Base-by-base conservation (phyloP, 2,329 filamentous ascomycete genomes). In the Fusarium pseudograminearum region DNA sequence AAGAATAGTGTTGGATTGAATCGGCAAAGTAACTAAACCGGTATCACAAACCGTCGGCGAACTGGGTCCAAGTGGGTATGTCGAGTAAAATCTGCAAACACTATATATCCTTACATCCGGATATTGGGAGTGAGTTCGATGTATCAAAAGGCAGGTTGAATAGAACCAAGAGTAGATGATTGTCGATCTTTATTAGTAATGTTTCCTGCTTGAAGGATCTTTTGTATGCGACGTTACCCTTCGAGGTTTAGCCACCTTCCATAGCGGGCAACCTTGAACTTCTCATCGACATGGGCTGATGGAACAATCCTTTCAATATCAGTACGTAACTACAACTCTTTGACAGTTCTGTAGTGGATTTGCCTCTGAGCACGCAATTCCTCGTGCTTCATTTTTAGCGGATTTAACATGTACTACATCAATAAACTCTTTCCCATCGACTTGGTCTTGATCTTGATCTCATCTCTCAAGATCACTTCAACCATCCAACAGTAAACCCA, bases 341-440 rank as follows among this genome's bases (percentile, higher is more conserved):
- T 36, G 40, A 65, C 34, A 36, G 24, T 31, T 34, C n/a, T 7
- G 33, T 20, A 57, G 72, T 74, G 69, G 59, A 52, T 70, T 66
- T 58, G 67, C 65, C 62, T 64, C 55, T 70, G 72, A 74, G 72
- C 72, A 74, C 72, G 72, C 72, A 74, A 74, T 74, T 60, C 60
- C 72, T 69, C 65, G 72, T 73, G 72, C 68, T 34, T 62, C 46
- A 40, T 40, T 51, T 53, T 46, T 44, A 51, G 58, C 61, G 58
- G 46, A 24, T 48, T 51, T 60, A 15, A 42, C 36, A 14, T 40
- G n/a, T 40, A 40, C 36, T 40, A 40, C 36, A 20, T 33, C 40
- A 42, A 26, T 26, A 11, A 18, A 40, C 7, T 36, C 10, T 16
- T 31, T n/a, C 28, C 7, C 9, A 33, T 48, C 2, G 31, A 34